Evolutionary conservation across 148 eudicot species (phyloP).

Genomic region (Silene conica): DNA sequence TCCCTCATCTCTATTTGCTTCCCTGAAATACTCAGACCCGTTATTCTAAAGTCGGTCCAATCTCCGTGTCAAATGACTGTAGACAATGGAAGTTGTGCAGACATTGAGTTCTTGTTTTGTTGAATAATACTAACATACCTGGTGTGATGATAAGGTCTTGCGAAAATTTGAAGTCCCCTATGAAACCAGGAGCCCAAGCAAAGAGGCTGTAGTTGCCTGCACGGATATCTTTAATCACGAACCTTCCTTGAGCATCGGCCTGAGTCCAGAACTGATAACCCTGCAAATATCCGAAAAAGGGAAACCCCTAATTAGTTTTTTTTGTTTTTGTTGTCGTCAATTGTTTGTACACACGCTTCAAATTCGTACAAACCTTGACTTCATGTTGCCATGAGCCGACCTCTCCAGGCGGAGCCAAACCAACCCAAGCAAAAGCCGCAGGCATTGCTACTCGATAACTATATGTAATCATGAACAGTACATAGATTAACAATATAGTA

Average conservation of each 20-base stretch:
- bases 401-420: slow-evolving; percentile 68
- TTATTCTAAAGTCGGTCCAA: background rate
- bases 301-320: background rate
- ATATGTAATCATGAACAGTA: background rate
- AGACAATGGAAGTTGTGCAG: no score
- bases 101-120: no score
- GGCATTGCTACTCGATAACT: slow-evolving; percentile 27
- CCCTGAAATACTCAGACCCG: slow-evolving; percentile 22
- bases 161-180: slow-evolving; percentile 50
- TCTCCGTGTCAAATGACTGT: background rate
- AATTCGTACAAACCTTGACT: slow-evolving; percentile 45
- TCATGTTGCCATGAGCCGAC: slow-evolving; percentile 79
- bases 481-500: background rate
- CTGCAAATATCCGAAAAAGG: slow-evolving; percentile 26
- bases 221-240: slow-evolving; percentile 34
- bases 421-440: slow-evolving; percentile 56
- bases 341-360: background rate
- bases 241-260: slow-evolving; percentile 39
- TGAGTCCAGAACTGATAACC: slow-evolving; percentile 78
- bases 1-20: slow-evolving; percentile 29
- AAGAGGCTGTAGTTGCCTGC: slow-evolving; percentile 41
- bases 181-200: slow-evolving; percentile 51
- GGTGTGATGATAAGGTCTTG: slow-evolving; percentile 27
- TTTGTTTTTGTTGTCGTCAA: background rate
- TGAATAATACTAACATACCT: no score